phyloP scores from a whole-genome alignment of 768 basidiomycete species.

The Gymnopilus junonius region DNA sequence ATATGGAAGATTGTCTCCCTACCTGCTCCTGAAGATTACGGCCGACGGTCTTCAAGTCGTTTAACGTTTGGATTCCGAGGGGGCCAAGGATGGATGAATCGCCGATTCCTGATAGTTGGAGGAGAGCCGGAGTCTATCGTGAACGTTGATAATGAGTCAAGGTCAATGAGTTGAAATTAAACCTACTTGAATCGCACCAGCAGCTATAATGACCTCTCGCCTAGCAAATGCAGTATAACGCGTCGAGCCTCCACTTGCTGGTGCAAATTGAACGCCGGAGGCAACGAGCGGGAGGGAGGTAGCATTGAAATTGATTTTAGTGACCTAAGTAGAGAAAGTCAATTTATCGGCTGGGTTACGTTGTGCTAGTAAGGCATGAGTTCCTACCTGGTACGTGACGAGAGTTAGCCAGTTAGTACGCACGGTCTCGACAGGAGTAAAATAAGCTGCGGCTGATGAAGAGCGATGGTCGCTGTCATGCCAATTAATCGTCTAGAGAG shows the following conservation, averaged over 20 bases:
- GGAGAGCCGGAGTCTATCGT: constrained; percentile 46
- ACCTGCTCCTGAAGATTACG: constrained; percentile 64
- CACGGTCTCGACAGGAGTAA: constrained; percentile 51
- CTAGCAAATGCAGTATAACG: constrained; percentile 46
- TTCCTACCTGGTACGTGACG: constrained; percentile 38
- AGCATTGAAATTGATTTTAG: constrained; percentile 45
- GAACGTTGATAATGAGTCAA: not conserved
- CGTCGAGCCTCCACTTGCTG: constrained; percentile 38
- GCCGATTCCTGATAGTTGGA: constrained; percentile 63
- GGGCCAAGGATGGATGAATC: constrained; percentile 47
- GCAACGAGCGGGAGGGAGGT: constrained; percentile 42
- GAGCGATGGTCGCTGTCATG: constrained; percentile 55
- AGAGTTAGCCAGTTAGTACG: constrained; percentile 57
- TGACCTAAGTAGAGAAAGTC: constrained; percentile 39
- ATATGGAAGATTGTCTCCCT: not conserved
- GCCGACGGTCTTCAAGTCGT: constrained; percentile 54
- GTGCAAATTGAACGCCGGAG: constrained; percentile 50
- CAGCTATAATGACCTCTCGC: constrained; percentile 57
- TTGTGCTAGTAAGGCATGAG: not conserved
- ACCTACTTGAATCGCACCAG: constrained; percentile 47
- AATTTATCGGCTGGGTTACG: not conserved
- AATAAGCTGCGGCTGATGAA: constrained; percentile 57
- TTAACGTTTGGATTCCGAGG: constrained; percentile 49
- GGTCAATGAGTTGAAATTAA: not conserved
- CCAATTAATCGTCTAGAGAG: constrained; percentile 47